phyloP scores from a whole-genome alignment of 331 rosid species.

The Rosa hybrid region DNA sequence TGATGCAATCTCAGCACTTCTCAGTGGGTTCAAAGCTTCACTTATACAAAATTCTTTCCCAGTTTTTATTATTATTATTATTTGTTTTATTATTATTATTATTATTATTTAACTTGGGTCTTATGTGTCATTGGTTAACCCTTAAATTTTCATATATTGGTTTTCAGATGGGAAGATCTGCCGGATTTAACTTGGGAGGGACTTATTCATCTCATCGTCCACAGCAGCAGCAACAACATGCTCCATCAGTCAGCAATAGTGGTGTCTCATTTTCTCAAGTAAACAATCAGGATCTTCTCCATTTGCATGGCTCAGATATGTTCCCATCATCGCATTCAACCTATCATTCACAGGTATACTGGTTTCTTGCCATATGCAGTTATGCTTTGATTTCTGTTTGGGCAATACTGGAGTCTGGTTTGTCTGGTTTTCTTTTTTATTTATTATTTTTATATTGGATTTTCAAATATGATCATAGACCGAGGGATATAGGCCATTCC shows the following conservation, averaged over 20 bases:
- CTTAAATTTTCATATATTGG: constrained; percentile 22
- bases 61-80: too few relatives aligned
- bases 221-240: constrained; percentile 91
- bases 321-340: constrained; percentile 91
- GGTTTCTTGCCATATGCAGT: background rate
- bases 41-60: background rate
- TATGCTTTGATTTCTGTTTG: background rate
- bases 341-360: constrained; percentile 86
- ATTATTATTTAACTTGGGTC: background rate
- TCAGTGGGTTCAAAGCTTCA: constrained; percentile 55
- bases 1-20: constrained; percentile 97
- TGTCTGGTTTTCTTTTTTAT: background rate
- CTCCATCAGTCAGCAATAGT: constrained; percentile 76
- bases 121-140: background rate
- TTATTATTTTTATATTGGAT: background rate
- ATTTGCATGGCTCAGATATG: constrained; percentile 81
- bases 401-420: background rate
- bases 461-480: background rate
- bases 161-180: constrained; percentile 89
- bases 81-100: background rate
- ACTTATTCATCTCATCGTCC: constrained; percentile 77
- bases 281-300: constrained; percentile 93
- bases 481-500: background rate
- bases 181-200: constrained; percentile 86
- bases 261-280: constrained; percentile 84